Evolutionary conservation across 441 rosid species (phyloP).

Genomic region (Metrosideros polymorpha): DNA sequence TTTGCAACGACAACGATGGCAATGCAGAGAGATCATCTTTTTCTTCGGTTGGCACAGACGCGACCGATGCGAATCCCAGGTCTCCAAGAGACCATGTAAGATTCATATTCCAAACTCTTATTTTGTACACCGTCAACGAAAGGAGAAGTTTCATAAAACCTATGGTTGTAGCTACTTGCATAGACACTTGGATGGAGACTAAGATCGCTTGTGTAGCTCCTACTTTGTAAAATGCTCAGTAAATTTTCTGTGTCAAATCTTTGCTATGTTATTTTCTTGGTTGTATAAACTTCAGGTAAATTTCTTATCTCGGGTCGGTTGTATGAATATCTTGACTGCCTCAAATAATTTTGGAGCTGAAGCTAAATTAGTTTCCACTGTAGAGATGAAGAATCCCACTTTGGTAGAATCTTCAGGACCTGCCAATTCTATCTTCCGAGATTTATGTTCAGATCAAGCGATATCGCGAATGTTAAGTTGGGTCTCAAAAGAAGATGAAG

Average conservation of each 20-base stretch:
- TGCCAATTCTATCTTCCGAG: neutral
- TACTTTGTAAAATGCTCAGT: neutral
- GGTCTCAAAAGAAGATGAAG: neutral
- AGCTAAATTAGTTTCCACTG: neutral
- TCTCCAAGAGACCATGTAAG: constrained; percentile 37
- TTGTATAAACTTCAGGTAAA: neutral
- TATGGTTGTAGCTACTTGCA: neutral
- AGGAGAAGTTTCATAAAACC: neutral
- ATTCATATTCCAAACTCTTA: neutral
- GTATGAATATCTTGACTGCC: neutral
- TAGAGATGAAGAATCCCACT: neutral
- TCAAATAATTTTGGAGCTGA: neutral
- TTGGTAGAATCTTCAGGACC: neutral
- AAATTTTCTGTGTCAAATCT: neutral
- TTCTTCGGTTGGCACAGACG: constrained; percentile 13
- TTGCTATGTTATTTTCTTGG: neutral
- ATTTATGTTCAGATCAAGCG: neutral
- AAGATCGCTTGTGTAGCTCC: neutral
- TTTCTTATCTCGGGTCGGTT: neutral
- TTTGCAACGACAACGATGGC: neutral
- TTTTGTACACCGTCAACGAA: neutral
- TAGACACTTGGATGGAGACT: neutral
- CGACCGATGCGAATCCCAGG: constrained; percentile 23
- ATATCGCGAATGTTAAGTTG: neutral
- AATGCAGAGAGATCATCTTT: constrained; percentile 10